phyloP scores from a whole-genome alignment of 2,329 filamentous ascomycete genomes.

The Huntiella omanensis region DNA sequence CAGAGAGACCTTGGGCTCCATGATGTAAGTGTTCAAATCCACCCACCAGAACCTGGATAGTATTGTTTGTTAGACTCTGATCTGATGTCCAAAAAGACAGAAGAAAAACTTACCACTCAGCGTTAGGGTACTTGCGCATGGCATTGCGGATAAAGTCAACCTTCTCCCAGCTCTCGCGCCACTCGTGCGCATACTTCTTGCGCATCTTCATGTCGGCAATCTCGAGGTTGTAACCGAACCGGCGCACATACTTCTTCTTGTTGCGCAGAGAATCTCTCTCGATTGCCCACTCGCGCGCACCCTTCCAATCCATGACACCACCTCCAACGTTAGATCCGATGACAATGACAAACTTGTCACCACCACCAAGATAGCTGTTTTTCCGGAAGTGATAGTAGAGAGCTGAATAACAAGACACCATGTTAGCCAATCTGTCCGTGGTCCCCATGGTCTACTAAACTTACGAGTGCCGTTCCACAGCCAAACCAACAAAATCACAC shows the following conservation, averaged over 20 bases:
- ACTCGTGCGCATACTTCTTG: constrained; percentile 96
- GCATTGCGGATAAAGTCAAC: constrained; percentile 80
- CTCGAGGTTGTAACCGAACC: constrained; percentile 91
- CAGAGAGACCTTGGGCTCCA: constrained; percentile 84
- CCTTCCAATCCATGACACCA: constrained; percentile 98
- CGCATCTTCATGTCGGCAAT: constrained; percentile 98
- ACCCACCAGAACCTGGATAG: constrained; percentile 91
- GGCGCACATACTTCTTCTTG: constrained; percentile 70
- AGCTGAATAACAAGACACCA: constrained; percentile 18
- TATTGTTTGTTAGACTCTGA: background rate
- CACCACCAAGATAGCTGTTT: constrained; percentile 56
- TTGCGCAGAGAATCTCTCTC: constrained; percentile 91
- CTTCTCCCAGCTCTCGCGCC: constrained; percentile 99
- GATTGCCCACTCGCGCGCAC: constrained; percentile 91
- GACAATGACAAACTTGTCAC: constrained; percentile 83
- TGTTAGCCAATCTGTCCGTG: too few relatives aligned
- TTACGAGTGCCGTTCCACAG: constrained; percentile 58
- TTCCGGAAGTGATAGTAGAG: constrained; percentile 48
- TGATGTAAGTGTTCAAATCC: constrained; percentile 91
- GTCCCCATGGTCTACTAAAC: constrained; percentile 19
- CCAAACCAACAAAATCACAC: constrained; percentile 41
- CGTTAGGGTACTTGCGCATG: constrained; percentile 83
- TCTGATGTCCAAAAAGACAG: too few relatives aligned
- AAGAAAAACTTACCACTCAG: constrained; percentile 64
- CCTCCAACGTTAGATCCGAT: constrained; percentile 86